Conservation (phyloP, 208 protist genomes). For the Acanthamoeba rhysodes region DNA sequence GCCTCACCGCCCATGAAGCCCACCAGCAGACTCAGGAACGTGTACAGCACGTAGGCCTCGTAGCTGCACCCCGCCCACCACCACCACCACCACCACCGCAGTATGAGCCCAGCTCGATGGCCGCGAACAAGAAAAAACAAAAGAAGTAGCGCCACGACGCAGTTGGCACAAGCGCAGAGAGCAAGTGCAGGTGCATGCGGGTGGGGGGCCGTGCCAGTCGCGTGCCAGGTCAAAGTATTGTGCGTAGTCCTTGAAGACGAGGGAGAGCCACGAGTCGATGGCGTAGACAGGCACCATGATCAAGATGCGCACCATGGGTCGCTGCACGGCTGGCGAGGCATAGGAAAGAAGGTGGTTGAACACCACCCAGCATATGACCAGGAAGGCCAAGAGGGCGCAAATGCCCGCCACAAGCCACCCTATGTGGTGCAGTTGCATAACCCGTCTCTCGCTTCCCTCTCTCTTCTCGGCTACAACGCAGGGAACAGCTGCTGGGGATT, state of each 20-base stretch:
- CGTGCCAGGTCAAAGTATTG: conserved; percentile 95
- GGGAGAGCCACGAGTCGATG: conserved; percentile 40
- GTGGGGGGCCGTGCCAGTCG: conserved; percentile 79
- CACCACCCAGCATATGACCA: conserved; percentile 81
- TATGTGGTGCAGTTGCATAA: background rate
- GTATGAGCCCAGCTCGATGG: too few species aligned
- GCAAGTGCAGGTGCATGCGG: too few species aligned
- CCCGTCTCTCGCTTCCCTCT: too few species aligned
- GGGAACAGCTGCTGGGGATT: too few species aligned
- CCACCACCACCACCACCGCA: background rate
- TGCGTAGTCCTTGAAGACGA: conserved; percentile 78
- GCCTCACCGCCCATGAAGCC: conserved; percentile 92
- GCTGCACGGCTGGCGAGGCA: conserved; percentile 92
- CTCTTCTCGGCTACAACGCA: too few species aligned
- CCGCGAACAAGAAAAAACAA: too few species aligned
- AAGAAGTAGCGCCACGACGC: too few species aligned
- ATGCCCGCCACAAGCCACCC: conserved; percentile 70
- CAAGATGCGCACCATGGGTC: conserved; percentile 94
- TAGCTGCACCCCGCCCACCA: conserved; percentile 86
- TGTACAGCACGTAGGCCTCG: conserved; percentile 96
- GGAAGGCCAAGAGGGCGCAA: background rate
- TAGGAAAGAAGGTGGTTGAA: conserved; percentile 91
- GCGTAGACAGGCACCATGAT: conserved; percentile 93
- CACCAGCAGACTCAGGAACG: conserved; percentile 96
- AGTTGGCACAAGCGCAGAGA: too few species aligned